Evolutionary conservation across 2,329 filamentous ascomycete species (phyloP).

Genomic region (Drechslerella dactyloides): DNA sequence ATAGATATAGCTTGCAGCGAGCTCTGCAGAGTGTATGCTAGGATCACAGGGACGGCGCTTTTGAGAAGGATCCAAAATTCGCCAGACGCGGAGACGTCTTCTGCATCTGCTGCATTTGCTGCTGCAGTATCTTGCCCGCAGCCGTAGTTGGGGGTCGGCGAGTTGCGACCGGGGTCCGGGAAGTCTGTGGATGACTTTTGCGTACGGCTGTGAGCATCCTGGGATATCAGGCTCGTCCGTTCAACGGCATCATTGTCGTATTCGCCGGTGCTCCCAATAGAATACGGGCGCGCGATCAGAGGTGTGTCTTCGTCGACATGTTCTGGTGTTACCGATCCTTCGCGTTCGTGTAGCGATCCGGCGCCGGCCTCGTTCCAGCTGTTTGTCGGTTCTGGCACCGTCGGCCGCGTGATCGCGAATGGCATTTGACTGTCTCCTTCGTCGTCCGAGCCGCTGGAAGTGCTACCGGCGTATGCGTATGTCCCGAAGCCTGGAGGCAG

Average conservation of each 20-base stretch:
- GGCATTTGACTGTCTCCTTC: slow-evolving; percentile 7
- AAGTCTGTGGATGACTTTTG: not conserved
- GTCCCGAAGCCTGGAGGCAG: slow-evolving; percentile 19
- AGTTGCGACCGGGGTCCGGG: too few relatives aligned
- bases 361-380: slow-evolving; percentile 2
- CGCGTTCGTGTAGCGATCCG: not conserved
- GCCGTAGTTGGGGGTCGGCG: not conserved
- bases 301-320: slow-evolving; percentile 15
- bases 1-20: slow-evolving; percentile 83
- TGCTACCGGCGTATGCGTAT: slow-evolving; percentile 31
- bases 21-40: slow-evolving; percentile 86
- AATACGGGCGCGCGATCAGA: slow-evolving; percentile 11
- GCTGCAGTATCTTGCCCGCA: not conserved
- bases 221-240: slow-evolving; percentile 3
- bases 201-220: not conserved
- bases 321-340: slow-evolving; percentile 23
- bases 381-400: slow-evolving; percentile 8
- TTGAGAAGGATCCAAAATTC: slow-evolving; percentile 74
- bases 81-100: slow-evolving; percentile 53
- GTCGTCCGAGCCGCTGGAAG: slow-evolving; percentile 26
- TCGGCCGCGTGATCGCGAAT: not conserved
- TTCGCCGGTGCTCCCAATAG: not conserved
- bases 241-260: slow-evolving; percentile 21
- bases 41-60: slow-evolving; percentile 76
- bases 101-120: not conserved